Percentiles rank a stretch among this genome's conserved stretches.
These are phyloP conservation scores for Termitomyces sp. DNA, from an alignment of 768 basidiomycete genomes.

Conservation along the genomic window DNA sequence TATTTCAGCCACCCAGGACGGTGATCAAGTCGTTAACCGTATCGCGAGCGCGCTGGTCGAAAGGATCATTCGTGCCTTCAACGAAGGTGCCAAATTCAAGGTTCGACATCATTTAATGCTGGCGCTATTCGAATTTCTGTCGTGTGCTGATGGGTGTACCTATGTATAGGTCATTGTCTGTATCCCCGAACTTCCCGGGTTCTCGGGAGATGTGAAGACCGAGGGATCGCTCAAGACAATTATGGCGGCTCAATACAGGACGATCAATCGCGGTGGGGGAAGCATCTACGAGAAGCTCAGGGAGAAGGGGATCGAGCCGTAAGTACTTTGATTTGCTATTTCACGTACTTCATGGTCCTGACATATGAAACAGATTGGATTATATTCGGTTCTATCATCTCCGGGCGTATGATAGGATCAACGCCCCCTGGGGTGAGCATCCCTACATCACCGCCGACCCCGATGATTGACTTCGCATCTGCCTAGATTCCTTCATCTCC, in stretches of 20 bases:
- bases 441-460: background rate
- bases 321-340: slow-evolving; percentile 20
- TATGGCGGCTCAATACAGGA: slow-evolving; percentile 84
- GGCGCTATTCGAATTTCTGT: background rate
- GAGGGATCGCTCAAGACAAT: slow-evolving; percentile 67
- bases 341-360: background rate
- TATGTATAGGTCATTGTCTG: slow-evolving; percentile 66
- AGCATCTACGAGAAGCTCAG: slow-evolving; percentile 84
- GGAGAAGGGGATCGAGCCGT: slow-evolving; percentile 77
- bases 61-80: slow-evolving; percentile 79
- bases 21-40: slow-evolving; percentile 70
- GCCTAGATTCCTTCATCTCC: slow-evolving; percentile 41
- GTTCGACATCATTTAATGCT: slow-evolving; percentile 24
- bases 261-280: slow-evolving; percentile 84
- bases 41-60: slow-evolving; percentile 82
- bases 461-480: background rate
- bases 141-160: background rate
- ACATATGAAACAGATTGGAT: slow-evolving; percentile 44
- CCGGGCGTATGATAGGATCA: slow-evolving; percentile 86
- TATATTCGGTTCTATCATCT: slow-evolving; percentile 93
- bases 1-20: slow-evolving; percentile 65
- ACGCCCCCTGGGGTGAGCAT: slow-evolving; percentile 58
- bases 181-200: slow-evolving; percentile 90
- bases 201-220: slow-evolving; percentile 74
- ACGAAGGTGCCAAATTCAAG: slow-evolving; percentile 70